Conservation (phyloP, 2,329 filamentous ascomycete genomes). For the Talaromyces sp. region DNA sequence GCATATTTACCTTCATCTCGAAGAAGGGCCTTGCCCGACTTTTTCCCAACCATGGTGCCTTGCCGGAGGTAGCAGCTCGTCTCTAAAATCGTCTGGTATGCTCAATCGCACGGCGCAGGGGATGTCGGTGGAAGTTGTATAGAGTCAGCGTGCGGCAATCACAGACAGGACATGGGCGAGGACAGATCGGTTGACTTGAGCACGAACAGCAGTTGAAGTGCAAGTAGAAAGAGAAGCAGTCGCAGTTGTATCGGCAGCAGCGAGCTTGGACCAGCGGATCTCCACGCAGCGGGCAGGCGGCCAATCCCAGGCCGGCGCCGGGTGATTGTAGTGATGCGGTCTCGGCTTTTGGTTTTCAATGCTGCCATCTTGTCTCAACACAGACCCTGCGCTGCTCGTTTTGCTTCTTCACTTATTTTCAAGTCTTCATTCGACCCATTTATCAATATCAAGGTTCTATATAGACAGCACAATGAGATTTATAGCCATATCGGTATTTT, state of each 20-base stretch:
- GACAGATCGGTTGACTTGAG: neutral
- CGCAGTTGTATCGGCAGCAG: neutral
- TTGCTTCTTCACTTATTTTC: too few species aligned
- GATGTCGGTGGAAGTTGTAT: neutral
- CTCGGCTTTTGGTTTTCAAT: conserved; percentile 6
- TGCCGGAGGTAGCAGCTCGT: neutral
- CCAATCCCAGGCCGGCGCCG: conserved; percentile 7
- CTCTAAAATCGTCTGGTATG: neutral
- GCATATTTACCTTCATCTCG: conserved; percentile 49
- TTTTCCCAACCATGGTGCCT: conserved; percentile 58
- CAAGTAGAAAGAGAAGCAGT: neutral
- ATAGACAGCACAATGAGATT: too few species aligned
- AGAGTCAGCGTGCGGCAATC: neutral
- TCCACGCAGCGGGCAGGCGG: conserved; percentile 8
- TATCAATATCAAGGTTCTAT: too few species aligned
- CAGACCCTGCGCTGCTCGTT: too few species aligned
- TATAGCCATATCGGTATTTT: too few species aligned
- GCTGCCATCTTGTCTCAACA: neutral
- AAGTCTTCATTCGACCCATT: too few species aligned
- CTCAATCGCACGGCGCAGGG: neutral
- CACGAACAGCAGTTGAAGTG: neutral
- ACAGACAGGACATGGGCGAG: neutral
- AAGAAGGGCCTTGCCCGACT: conserved; percentile 57
- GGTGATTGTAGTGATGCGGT: conserved; percentile 11
- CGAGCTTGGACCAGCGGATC: conserved; percentile 23